A percentile compares a stretch with the other conserved stretches of the same genome.
These are phyloP conservation scores for Podospora comata DNA, from an alignment of 495 filamentous ascomycete species.

Conservation along the genomic window DNA sequence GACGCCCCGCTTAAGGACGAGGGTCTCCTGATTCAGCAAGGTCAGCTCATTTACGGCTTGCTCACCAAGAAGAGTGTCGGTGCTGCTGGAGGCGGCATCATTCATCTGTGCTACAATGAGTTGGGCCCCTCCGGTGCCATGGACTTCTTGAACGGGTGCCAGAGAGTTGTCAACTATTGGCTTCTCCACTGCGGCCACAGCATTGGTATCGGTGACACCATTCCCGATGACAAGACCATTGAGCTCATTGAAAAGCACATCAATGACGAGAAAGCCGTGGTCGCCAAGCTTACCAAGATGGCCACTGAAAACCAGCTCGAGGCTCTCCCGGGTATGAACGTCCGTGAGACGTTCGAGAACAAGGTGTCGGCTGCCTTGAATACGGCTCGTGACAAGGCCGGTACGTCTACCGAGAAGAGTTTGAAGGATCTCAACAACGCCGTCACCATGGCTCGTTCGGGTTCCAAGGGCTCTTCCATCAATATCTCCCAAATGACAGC, in stretches of 20 bases:
- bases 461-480: slow-evolving; percentile 96
- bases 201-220: slow-evolving; percentile 97
- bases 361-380: slow-evolving; percentile 92
- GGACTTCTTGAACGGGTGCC: slow-evolving; percentile 90
- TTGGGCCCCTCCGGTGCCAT: slow-evolving; percentile 79
- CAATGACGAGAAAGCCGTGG: slow-evolving; percentile 72
- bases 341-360: slow-evolving; percentile 96
- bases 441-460: slow-evolving; percentile 89
- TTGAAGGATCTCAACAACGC: slow-evolving; percentile 95
- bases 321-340: slow-evolving; percentile 90
- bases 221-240: slow-evolving; percentile 81
- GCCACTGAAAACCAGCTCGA: slow-evolving; percentile 86
- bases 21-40: slow-evolving; percentile 76
- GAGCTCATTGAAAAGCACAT: slow-evolving; percentile 78
- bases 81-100: slow-evolving; percentile 78
- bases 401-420: slow-evolving; percentile 83
- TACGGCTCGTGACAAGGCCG: slow-evolving; percentile 91
- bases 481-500: slow-evolving; percentile 99
- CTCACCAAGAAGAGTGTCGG: slow-evolving; percentile 92
- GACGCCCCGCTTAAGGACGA: slow-evolving; percentile 70
- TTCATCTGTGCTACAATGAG: slow-evolving; percentile 97
- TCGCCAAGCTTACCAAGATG: slow-evolving; percentile 64
- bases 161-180: slow-evolving; percentile 95
- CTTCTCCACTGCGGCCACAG: slow-evolving; percentile 96
- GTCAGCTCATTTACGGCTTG: slow-evolving; percentile 86